Evolutionary conservation across 2,329 filamentous ascomycete species (phyloP), one percentile per base, ranked within the genome.

Genomic region (Graphium sp.): DNA sequence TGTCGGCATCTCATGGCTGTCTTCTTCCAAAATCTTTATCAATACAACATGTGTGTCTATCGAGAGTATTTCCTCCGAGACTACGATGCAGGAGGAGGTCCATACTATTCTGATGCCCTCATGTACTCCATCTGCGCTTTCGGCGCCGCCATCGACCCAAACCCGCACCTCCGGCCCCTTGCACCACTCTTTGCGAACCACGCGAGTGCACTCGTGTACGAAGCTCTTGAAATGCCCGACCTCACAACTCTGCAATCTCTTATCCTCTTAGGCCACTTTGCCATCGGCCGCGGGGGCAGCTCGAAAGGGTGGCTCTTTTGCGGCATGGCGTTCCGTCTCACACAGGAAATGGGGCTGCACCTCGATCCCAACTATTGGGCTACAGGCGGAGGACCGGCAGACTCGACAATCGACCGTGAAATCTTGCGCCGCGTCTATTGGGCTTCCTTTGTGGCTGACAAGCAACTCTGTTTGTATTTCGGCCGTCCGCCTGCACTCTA

Each of bases 251-350:
- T 62, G 7, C 55, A 62, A 32, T 53, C 57, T 1, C 40, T 64
- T 10, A 45, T 57, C 5, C 35, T 63, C 1, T 33, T 64, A 2
- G 55, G 57, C 7, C 57, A 63, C 31, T 47, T 53, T 11, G 57
- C 59, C 33, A 60, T 62, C 23, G 59, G 58, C 4, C 50, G 53
- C 14, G 56, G 58, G 1, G 50, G 53, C n/a, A 43, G 50, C 3
- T 62, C 58, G 12, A 63, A 60, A 30, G 59, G 60, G 9, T 64
- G 60, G 60, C 42, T 63, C 2, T 62, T 59, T 29, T 61, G 57
- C 17, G 58, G 59, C 26, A 62, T 64, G 58, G 58, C 58, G 7
- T 64, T 61, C 35, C 52, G 60, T 5, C 45, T 64, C 10, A 53
- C 58, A 1, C 58, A 62, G 28, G 60, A 61, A 36, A 64, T 64